Evolutionary conservation across 352 stramenopile genomes (phyloP).

Genomic region (Globisporangium parvum): DNA sequence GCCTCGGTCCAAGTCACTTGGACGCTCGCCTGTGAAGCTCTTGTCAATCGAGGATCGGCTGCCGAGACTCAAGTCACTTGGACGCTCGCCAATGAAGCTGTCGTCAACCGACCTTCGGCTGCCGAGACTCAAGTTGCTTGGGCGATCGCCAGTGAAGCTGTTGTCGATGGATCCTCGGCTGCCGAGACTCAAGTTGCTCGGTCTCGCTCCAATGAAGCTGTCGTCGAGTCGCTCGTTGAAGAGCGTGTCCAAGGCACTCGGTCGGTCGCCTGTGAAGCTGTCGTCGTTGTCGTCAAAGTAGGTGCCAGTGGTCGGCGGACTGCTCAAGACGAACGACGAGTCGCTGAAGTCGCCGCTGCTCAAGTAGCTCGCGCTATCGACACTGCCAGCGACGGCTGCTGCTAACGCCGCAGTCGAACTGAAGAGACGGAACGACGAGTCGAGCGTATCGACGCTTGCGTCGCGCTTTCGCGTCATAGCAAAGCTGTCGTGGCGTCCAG

Average conservation of each 20-base stretch:
- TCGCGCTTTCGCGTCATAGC: neutral
- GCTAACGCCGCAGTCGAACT: neutral
- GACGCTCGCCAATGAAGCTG: neutral
- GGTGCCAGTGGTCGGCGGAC: neutral
- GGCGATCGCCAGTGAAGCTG: constrained; percentile 3
- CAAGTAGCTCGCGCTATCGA: neutral
- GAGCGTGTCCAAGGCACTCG: neutral
- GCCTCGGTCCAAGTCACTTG: neutral
- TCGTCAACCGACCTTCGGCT: neutral
- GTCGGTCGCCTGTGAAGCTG: constrained; percentile 2
- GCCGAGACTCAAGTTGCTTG: neutral
- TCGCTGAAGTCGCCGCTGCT: constrained; percentile 5
- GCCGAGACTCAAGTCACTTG: neutral
- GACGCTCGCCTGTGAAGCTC: constrained; percentile 3
- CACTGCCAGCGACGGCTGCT: neutral
- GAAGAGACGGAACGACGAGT: constrained; percentile 8
- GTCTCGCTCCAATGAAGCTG: constrained; percentile 5
- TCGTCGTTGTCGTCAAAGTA: constrained; percentile 3
- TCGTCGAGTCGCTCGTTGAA: constrained; percentile 7
- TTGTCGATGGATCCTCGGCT: neutral
- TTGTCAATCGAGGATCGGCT: neutral
- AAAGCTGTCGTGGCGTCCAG: constrained; percentile 8
- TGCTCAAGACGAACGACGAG: constrained; percentile 9
- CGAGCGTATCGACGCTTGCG: neutral
- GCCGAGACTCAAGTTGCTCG: neutral